These are phyloP conservation scores for Peterozyma xylosa DNA, from an alignment of 805 yeast genomes.

Conservation along the genomic window DNA sequence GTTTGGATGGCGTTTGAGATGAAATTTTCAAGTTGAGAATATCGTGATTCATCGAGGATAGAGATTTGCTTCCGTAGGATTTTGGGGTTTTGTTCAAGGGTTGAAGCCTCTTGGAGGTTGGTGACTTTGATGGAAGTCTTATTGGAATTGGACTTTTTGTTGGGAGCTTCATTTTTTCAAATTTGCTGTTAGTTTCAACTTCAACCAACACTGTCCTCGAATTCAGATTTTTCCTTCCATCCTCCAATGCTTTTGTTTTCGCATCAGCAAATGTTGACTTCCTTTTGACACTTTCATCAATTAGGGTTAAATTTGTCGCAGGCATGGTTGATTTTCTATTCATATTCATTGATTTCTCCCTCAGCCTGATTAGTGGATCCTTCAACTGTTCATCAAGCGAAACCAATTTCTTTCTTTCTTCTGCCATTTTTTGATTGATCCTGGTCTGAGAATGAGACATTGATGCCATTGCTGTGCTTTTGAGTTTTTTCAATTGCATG, in stretches of 20 bases:
- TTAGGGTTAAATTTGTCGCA: constrained; percentile 8
- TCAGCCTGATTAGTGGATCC: constrained; percentile 5
- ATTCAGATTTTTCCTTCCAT: constrained; percentile 10
- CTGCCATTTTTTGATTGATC: constrained; percentile 8
- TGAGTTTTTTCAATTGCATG: too few species aligned
- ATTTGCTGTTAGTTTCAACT: too few species aligned
- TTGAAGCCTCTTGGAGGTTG: constrained; percentile 8
- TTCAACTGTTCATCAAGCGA: constrained; percentile 6
- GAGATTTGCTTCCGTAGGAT: background rate
- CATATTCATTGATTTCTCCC: constrained; percentile 5
- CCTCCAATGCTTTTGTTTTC: constrained; percentile 17
- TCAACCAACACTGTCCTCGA: constrained; percentile 8
- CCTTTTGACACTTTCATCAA: constrained; percentile 9
- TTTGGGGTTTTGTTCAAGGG: constrained; percentile 10
- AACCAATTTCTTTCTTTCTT: constrained; percentile 4
- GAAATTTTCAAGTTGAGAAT: too few species aligned
- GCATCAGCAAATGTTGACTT: constrained; percentile 13
- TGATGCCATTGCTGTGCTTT: too few species aligned
- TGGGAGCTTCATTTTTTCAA: too few species aligned
- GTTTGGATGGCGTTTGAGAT: background rate
- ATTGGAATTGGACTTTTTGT: too few species aligned
- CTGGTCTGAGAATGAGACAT: background rate
- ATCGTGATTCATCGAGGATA: constrained; percentile 16
- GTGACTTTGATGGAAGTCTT: background rate
- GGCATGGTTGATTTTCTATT: background rate